Percentiles rank a stretch among this genome's conserved stretches.
phyloP scores from a whole-genome alignment of 305 asterid species.

The Nicotiana rustica region DNA sequence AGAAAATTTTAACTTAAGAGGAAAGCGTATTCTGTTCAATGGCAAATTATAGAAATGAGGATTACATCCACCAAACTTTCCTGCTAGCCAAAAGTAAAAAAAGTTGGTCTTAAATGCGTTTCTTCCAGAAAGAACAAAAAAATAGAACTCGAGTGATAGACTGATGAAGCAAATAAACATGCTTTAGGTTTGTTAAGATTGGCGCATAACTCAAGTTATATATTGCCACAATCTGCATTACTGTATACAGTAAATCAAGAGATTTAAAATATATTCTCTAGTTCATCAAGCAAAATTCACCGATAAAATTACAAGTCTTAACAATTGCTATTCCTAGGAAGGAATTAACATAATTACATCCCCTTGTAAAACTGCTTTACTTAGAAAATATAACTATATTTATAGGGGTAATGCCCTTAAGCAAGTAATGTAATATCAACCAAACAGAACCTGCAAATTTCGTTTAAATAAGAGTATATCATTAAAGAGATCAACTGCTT shows the following conservation, averaged over 20 bases:
- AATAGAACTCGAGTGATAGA: constrained; percentile 15
- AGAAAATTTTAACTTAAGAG: constrained; percentile 40
- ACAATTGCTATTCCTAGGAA: constrained; percentile 24
- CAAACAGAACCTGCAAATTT: not conserved
- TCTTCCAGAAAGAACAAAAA: not conserved
- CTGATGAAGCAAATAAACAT: not conserved
- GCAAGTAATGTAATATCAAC: constrained; percentile 12
- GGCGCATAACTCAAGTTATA: not conserved
- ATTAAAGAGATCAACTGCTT: not conserved
- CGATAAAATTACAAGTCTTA: not conserved
- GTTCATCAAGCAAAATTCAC: not conserved
- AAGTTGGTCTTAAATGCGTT: constrained; percentile 7
- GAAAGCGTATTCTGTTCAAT: constrained; percentile 40
- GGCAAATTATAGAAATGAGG: constrained; percentile 39
- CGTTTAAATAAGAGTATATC: not conserved
- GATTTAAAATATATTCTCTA: not conserved
- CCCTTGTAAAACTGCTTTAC: not conserved
- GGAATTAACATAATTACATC: not conserved
- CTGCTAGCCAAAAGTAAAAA: constrained; percentile 46
- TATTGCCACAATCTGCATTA: not conserved
- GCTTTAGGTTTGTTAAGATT: constrained; percentile 22
- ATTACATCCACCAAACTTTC: constrained; percentile 42
- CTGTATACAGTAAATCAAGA: constrained; percentile 11
- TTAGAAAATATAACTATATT: not conserved
- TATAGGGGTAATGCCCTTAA: not conserved